phyloP scores from a whole-genome alignment of 805 yeast genomes.

The Pichia gijzeniarum region DNA sequence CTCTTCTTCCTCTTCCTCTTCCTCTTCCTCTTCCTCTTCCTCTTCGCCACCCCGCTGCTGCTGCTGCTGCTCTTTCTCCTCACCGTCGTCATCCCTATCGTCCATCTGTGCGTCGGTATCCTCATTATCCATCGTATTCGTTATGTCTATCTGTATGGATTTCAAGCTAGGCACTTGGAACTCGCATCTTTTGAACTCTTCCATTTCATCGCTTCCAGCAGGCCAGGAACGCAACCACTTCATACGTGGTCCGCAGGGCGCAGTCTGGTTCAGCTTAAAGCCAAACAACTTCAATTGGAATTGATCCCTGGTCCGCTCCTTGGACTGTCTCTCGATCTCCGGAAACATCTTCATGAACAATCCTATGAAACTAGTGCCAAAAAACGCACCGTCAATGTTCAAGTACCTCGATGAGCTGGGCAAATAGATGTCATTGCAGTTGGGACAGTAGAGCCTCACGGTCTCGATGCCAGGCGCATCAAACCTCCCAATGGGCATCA shows the following conservation, averaged over 20 bases:
- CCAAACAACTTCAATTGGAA: conserved; percentile 82
- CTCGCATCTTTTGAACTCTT: conserved; percentile 61
- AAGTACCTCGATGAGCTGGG: conserved; percentile 84
- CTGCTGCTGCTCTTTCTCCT: no score
- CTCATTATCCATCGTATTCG: neutral
- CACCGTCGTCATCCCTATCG: conserved; percentile 18
- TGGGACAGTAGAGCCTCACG: conserved; percentile 88
- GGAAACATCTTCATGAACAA: conserved; percentile 85
- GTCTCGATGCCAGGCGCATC: conserved; percentile 91
- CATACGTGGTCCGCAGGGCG: conserved; percentile 90
- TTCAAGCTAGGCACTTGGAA: conserved; percentile 45
- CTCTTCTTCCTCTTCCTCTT: conserved; percentile 16
- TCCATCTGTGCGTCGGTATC: conserved; percentile 13
- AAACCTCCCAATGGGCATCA: conserved; percentile 85
- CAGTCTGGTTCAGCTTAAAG: conserved; percentile 67
- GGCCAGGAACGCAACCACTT: conserved; percentile 87
- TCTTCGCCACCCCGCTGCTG: no score
- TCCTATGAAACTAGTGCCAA: conserved; percentile 95
- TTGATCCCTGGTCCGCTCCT: conserved; percentile 48
- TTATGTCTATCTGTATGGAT: conserved; percentile 19
- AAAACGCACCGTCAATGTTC: conserved; percentile 92
- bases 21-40: conserved; percentile 15
- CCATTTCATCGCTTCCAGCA: conserved; percentile 48
- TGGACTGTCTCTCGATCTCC: conserved; percentile 68
- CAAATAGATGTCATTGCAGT: conserved; percentile 84